Evolutionary conservation across 306 rosid genomes (phyloP).

Genomic region (Vigna angularis): DNA sequence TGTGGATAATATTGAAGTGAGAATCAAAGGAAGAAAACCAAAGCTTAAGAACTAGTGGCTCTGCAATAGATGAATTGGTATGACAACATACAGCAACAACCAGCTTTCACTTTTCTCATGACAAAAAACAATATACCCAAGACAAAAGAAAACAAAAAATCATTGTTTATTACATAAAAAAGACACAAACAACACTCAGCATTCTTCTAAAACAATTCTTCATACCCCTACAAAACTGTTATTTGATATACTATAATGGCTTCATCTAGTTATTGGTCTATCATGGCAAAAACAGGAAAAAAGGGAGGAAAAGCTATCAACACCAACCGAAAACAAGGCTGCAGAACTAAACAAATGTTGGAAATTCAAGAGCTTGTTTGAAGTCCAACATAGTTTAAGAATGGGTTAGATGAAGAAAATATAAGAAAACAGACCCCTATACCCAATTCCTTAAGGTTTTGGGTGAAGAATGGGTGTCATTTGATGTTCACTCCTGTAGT

Average conservation of each 20-base stretch:
- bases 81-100: not conserved
- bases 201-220: not conserved
- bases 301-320: not conserved
- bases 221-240: not conserved
- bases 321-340: not conserved
- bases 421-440: not conserved
- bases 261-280: not conserved
- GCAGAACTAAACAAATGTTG: not conserved
- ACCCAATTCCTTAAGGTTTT: not conserved
- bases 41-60: not conserved
- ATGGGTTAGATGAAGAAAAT: not conserved
- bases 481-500: not conserved
- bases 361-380: not conserved
- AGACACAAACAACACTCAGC: not conserved
- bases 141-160: not conserved
- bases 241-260: not conserved
- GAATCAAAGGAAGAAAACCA: constrained; percentile 12
- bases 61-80: not conserved
- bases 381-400: not conserved
- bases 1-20: not conserved
- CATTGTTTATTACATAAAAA: not conserved
- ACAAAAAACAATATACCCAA: not conserved
- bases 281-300: not conserved
- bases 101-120: not conserved
- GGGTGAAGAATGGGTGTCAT: not conserved